Evolutionary conservation across 2,329 filamentous ascomycete species (phyloP).

Genomic region (Botrytis fragariae): DNA sequence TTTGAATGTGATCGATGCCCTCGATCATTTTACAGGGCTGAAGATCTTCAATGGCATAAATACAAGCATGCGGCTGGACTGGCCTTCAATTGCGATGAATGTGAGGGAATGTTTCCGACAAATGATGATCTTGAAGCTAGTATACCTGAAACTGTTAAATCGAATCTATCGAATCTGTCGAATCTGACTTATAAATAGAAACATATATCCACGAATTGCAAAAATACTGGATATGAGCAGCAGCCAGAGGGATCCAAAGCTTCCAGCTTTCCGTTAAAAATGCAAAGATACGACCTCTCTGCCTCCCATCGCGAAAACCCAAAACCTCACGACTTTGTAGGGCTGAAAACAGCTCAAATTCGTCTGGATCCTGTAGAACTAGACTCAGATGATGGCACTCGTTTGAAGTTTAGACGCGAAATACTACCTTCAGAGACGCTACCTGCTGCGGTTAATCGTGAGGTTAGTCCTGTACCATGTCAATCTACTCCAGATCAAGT

Average conservation of each 20-base stretch:
- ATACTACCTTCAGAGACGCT: too few species aligned
- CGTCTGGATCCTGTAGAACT: background rate
- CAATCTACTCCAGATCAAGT: background rate
- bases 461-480: background rate
- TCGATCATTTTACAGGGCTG: background rate
- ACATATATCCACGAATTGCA: background rate
- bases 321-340: background rate
- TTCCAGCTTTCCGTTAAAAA: background rate
- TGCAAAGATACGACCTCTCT: background rate
- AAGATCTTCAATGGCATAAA: conserved; percentile 3
- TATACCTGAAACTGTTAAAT: background rate
- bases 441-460: background rate
- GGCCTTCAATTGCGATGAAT: background rate
- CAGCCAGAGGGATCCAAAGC: background rate
- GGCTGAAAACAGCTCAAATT: background rate
- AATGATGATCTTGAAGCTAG: conserved; percentile 7
- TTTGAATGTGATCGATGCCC: background rate
- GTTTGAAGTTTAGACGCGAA: background rate
- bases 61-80: conserved; percentile 1
- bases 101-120: conserved; percentile 3
- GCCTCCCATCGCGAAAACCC: background rate
- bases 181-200: background rate
- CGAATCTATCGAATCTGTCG: background rate
- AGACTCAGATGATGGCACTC: background rate
- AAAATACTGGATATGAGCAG: background rate